Percentiles rank a stretch among this genome's conserved stretches.
phyloP scores from a whole-genome alignment of 2,329 filamentous ascomycete species.

The Trichothecium sympodiale region DNA sequence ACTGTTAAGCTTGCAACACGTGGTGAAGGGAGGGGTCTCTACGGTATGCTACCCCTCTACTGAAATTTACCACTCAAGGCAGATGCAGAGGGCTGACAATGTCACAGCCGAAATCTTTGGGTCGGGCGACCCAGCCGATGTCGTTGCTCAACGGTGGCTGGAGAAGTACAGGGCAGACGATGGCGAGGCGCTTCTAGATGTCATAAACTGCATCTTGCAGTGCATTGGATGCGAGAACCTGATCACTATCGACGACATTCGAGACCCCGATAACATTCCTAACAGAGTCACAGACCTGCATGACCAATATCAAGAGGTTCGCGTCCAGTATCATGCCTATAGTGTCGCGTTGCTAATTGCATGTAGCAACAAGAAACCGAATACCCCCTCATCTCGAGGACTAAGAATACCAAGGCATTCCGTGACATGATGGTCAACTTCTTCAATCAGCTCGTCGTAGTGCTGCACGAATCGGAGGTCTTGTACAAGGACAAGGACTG shows the following conservation, averaged over 20 bases:
- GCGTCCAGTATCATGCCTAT: slow-evolving; percentile 9
- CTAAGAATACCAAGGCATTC: slow-evolving; percentile 67
- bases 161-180: slow-evolving; percentile 44
- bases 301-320: slow-evolving; percentile 70
- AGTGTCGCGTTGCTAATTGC: slow-evolving; percentile 11
- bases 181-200: slow-evolving; percentile 43
- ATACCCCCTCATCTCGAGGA: slow-evolving; percentile 80
- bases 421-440: slow-evolving; percentile 68
- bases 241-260: slow-evolving; percentile 72
- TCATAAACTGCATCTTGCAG: slow-evolving; percentile 57
- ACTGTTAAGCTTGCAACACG: slow-evolving; percentile 39
- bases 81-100: slow-evolving; percentile 9
- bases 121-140: slow-evolving; percentile 43
- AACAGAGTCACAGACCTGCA: slow-evolving; percentile 75
- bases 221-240: slow-evolving; percentile 72
- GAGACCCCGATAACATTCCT: slow-evolving; percentile 78
- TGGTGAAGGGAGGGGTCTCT: slow-evolving; percentile 41
- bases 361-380: slow-evolving; percentile 65
- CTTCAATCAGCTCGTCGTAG: slow-evolving; percentile 63
- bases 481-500: slow-evolving; percentile 69
- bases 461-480: slow-evolving; percentile 70
- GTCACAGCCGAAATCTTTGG: slow-evolving; percentile 50
- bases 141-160: slow-evolving; percentile 51
- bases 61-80: background rate
- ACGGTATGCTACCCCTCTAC: slow-evolving; percentile 32